phyloP scores from a whole-genome alignment of 2,329 filamentous ascomycete genomes.

The Leptographium galeiforme region DNA sequence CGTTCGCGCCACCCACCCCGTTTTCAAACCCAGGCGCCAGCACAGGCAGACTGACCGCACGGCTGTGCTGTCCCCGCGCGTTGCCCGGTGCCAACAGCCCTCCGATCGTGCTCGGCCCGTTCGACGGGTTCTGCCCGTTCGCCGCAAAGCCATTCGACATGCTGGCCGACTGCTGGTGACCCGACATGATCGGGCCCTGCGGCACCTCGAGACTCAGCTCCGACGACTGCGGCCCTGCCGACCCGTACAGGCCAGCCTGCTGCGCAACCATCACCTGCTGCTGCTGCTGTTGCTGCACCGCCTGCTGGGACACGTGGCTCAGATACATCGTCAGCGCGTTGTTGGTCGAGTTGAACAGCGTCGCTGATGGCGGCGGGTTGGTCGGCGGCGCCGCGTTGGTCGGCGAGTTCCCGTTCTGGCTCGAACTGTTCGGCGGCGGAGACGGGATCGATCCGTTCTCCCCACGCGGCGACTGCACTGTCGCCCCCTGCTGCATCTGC shows the following conservation, averaged over 20 bases:
- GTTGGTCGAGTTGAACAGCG: conserved; percentile 70
- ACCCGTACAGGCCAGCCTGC: conserved; percentile 70
- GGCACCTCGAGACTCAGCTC: conserved; percentile 46
- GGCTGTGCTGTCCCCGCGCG: conserved; percentile 49
- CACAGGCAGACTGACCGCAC: conserved; percentile 77
- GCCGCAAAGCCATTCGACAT: conserved; percentile 50
- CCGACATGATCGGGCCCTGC: conserved; percentile 42
- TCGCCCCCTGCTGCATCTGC: conserved; percentile 45
- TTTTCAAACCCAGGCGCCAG: conserved; percentile 52
- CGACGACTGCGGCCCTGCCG: conserved; percentile 46
- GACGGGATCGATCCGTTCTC: conserved; percentile 48
- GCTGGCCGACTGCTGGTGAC: conserved; percentile 52
- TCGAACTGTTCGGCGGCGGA: conserved; percentile 44
- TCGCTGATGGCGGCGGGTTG: conserved; percentile 35
- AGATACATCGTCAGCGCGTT: conserved; percentile 92
- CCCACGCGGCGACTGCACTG: conserved; percentile 49
- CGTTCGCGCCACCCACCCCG: conserved; percentile 37
- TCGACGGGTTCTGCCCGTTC: conserved; percentile 27
- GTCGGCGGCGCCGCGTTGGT: conserved; percentile 25
- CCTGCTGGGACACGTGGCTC: conserved; percentile 63
- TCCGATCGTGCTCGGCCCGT: conserved; percentile 56
- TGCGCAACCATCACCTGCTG: conserved; percentile 59
- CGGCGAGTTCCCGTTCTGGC: conserved; percentile 43
- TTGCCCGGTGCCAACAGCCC: conserved; percentile 64
- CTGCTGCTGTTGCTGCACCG: conserved; percentile 62